These are phyloP conservation scores for Fusarium subglutinans DNA, from an alignment of 2,329 filamentous ascomycete species.

Conservation along the genomic window DNA sequence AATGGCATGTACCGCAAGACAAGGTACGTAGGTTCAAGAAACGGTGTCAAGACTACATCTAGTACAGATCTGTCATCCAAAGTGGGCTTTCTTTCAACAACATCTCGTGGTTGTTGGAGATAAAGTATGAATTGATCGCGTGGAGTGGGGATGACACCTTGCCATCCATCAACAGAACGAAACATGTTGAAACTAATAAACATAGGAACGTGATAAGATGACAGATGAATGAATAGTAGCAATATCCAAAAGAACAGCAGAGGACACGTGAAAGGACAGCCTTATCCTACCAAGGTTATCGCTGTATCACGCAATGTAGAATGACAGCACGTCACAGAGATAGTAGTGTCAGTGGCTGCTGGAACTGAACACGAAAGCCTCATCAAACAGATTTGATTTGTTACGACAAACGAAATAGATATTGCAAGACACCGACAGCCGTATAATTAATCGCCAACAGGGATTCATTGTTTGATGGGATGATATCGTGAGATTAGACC, in stretches of 20 bases:
- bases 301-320: background rate
- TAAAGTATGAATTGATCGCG: background rate
- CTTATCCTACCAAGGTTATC: background rate
- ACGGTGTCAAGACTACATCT: constrained; percentile 4
- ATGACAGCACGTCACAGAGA: background rate
- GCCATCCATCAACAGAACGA: constrained; percentile 1
- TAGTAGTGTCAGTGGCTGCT: background rate
- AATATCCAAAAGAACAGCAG: background rate
- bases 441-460: background rate
- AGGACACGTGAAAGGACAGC: background rate
- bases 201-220: background rate
- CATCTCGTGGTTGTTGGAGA: constrained; percentile 9
- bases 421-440: background rate
- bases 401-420: background rate
- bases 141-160: constrained; percentile 14
- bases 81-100: background rate
- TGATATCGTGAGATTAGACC: constrained; percentile 13
- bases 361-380: background rate
- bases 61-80: background rate
- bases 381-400: background rate
- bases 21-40: constrained; percentile 11
- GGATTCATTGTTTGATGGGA: background rate
- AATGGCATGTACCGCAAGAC: constrained; percentile 25
- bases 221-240: background rate
- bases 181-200: background rate